Evolutionary conservation across 371 early-diverging fungal species (phyloP).

Genomic region (Mucor ambiguus): DNA sequence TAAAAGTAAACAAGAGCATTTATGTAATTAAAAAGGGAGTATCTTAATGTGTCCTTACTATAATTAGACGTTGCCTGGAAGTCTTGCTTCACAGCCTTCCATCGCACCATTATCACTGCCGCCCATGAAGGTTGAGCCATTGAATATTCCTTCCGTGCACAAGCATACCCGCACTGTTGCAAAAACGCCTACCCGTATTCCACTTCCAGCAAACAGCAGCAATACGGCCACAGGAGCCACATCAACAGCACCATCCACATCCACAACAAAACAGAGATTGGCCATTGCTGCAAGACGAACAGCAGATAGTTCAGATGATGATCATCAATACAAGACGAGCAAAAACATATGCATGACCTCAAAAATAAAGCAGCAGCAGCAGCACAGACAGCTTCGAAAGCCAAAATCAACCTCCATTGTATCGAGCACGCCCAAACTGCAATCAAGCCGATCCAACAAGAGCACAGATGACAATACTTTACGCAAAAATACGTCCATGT

Average conservation of each 20-base stretch:
- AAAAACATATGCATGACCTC: neutral
- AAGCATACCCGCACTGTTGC: conserved; percentile 17
- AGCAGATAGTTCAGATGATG: conserved; percentile 14
- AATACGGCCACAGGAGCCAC: neutral
- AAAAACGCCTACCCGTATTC: conserved; percentile 33
- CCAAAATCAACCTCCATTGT: conserved; percentile 21
- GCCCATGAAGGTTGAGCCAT: conserved; percentile 53
- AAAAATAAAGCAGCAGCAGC: conserved; percentile 6
- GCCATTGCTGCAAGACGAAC: neutral
- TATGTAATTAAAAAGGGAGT: conserved; percentile 7
- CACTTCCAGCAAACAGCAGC: conserved; percentile 17
- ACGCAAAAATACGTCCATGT: neutral
- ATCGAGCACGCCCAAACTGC: conserved; percentile 11
- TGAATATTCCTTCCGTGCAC: conserved; percentile 21
- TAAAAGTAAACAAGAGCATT: conserved; percentile 15
- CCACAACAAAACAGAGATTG: neutral
- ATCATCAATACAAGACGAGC: neutral
- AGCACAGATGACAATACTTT: conserved; percentile 22
- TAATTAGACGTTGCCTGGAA: conserved; percentile 49
- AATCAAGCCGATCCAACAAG: conserved; percentile 18
- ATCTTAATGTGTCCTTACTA: neutral
- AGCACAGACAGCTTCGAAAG: conserved; percentile 16
- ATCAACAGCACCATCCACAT: neutral
- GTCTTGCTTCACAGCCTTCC: conserved; percentile 37
- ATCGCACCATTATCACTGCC: conserved; percentile 43